phyloP scores from a whole-genome alignment of 1,139 yeast genomes.

The Debaryomyces robertsiae region DNA sequence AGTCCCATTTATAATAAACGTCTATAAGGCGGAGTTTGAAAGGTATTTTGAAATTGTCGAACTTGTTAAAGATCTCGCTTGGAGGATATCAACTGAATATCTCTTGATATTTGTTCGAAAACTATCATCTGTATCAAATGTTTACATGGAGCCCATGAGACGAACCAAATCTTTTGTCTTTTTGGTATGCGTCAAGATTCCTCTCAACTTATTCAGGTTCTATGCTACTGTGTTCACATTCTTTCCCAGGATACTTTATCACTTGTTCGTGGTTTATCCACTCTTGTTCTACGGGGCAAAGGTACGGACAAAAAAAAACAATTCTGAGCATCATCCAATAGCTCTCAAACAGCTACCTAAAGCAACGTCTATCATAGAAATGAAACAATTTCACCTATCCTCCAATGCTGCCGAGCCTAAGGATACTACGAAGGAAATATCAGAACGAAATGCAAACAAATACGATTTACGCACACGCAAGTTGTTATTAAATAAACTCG shows the following conservation, averaged over 20 bases:
- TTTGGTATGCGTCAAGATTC: conserved; percentile 20
- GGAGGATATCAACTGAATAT: conserved; percentile 23
- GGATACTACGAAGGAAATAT: neutral
- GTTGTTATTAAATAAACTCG: conserved; percentile 17
- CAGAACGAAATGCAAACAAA: neutral
- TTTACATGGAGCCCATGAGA: conserved; percentile 13
- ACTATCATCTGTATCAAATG: neutral
- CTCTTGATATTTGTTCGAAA: conserved; percentile 7
- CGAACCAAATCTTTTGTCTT: conserved; percentile 14
- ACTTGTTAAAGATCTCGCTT: conserved; percentile 16
- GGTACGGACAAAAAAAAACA: conserved; percentile 9
- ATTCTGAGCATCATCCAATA: neutral
- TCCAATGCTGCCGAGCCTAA: conserved; percentile 1
- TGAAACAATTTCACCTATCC: conserved; percentile 11
- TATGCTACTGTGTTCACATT: conserved; percentile 21
- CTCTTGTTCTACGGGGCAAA: conserved; percentile 10
- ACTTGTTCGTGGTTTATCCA: conserved; percentile 21
- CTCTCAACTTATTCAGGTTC: conserved; percentile 19
- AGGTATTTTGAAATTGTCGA: conserved; percentile 12
- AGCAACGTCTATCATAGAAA: conserved; percentile 4
- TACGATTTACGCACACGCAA: conserved; percentile 15
- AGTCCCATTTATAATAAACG: conserved; percentile 12
- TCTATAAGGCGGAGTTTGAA: conserved; percentile 4
- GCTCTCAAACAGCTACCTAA: no score
- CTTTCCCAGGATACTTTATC: conserved; percentile 23